These are phyloP conservation scores for Buxus sempervirens DNA, from an alignment of 164 flowering plant genomes.

Conservation along the genomic window DNA sequence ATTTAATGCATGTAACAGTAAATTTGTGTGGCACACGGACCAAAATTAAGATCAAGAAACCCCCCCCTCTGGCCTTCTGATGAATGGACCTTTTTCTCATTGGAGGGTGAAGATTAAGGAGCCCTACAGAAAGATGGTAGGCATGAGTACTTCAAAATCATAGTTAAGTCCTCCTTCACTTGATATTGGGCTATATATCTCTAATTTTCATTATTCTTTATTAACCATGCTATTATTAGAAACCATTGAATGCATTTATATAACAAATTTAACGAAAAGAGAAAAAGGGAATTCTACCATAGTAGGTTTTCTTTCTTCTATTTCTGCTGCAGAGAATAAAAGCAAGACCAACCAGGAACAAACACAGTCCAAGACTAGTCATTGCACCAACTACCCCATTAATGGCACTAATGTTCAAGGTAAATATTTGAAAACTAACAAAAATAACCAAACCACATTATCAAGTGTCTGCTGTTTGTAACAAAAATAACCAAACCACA, in stretches of 20 bases:
- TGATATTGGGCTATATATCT: background rate
- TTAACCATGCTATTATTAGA: background rate
- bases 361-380: background rate
- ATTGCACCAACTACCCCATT: slow-evolving; percentile 2
- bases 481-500: too few relatives aligned
- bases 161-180: background rate
- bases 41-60: too few relatives aligned
- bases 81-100: too few relatives aligned
- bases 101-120: too few relatives aligned
- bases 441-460: too few relatives aligned
- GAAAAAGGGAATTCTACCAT: background rate
- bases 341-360: background rate
- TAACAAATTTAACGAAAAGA: background rate
- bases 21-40: too few relatives aligned
- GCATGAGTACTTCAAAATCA: too few relatives aligned
- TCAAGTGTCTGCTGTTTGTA: too few relatives aligned
- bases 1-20: too few relatives aligned
- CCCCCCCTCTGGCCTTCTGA: too few relatives aligned
- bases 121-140: too few relatives aligned
- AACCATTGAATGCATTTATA: background rate
- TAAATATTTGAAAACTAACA: background rate
- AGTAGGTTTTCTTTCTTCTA: background rate
- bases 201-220: too few relatives aligned
- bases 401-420: slow-evolving; percentile 7
- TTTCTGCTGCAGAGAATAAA: background rate